These are phyloP conservation scores for Cantharellus cinnabarinus DNA, from an alignment of 768 basidiomycete genomes.

Conservation along the genomic window DNA sequence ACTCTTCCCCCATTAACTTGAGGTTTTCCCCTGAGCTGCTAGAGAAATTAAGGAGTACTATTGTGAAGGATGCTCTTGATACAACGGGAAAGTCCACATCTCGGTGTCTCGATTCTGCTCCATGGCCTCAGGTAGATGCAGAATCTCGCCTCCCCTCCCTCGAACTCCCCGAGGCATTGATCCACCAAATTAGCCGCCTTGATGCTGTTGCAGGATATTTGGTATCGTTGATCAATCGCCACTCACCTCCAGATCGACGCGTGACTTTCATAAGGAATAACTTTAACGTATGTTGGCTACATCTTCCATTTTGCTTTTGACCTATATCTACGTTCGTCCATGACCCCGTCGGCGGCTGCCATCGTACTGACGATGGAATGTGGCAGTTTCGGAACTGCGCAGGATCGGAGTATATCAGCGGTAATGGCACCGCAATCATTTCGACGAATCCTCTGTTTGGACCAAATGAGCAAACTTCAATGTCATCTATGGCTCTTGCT, in stretches of 20 bases:
- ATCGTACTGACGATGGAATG: too few relatives aligned
- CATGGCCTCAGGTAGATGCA: neutral
- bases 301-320: too few relatives aligned
- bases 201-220: constrained; percentile 1
- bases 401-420: neutral
- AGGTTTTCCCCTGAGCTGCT: neutral
- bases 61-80: neutral
- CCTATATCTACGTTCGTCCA: too few relatives aligned
- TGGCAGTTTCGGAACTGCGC: too few relatives aligned
- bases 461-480: neutral
- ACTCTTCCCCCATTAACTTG: neutral
- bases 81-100: neutral
- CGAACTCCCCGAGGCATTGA: neutral
- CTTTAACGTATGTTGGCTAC: too few relatives aligned
- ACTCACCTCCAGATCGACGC: neutral
- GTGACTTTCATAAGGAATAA: too few relatives aligned
- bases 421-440: constrained; percentile 4
- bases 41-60: neutral
- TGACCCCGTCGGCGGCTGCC: too few relatives aligned
- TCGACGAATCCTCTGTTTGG: constrained; percentile 1
- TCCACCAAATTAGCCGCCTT: neutral
- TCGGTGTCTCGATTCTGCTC: neutral
- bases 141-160: neutral
- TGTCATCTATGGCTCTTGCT: constrained; percentile 1
- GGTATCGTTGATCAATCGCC: neutral